Evolutionary conservation across 257 asterid species (phyloP), one percentile per base, ranked within the genome.

Genomic region (Rauvolfia tetraphylla): DNA sequence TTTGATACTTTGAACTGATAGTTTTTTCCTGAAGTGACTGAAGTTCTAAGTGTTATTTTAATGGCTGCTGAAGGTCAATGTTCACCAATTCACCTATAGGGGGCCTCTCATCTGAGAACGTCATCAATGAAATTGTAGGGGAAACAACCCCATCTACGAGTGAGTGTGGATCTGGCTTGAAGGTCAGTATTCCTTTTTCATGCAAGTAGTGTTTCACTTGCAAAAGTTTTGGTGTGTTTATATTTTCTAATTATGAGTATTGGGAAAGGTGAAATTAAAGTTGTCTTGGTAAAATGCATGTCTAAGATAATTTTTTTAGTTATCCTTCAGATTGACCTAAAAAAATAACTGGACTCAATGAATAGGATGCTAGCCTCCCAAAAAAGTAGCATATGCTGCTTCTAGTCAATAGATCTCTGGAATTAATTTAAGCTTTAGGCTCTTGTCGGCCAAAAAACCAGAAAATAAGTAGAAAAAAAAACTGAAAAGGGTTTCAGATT

Each of bases 131-230:
- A 76, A 66, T 87, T 70, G 83, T 68, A 42, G 87, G 85, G 73
- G 95, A 87, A 82, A 68, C 87, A 53, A 85, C 90, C 20, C 83
- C 94, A 56, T 85, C 90, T 74, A 80, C 87, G 79, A 90, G 95
- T 83, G 98, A 89, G 80, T 90, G 89, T 77, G 97, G 88, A 77
- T 85, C 94, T 59, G 87, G 91, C 84, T 75, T 76, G 73, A 86
- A 88, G 92, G 97, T 94, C 58, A 84, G 91, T 85, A 10, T 75
- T 25, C 56, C 74, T 5, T 38, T 34, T 39, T 59, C 42, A 11
- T 68, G 54, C 31, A 9, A 42, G 53, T 68, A 15, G 54, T 33
- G 42, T 39, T 62, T 62, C 38, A 62, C 68, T 62, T 62, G 68
- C 17, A 33, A 68, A 42, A 23, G 9, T 12, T 0, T 11, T 27